Evolutionary conservation across 805 yeast genomes (phyloP), one percentile per base, ranked within the genome.

Genomic region (Candida qinlingensis): DNA sequence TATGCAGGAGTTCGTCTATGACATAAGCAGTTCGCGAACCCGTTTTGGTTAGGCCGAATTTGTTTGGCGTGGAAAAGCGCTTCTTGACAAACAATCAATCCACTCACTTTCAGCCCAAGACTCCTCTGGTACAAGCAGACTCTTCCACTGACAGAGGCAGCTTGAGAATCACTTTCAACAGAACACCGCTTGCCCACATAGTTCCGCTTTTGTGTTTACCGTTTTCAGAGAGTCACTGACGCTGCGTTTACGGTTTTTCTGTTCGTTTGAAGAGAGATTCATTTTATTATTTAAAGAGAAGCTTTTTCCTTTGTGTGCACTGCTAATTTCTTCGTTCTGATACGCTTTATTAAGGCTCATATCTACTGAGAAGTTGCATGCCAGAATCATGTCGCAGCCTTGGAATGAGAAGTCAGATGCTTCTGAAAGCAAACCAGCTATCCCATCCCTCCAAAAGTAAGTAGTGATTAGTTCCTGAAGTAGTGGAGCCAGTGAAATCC

Each of bases 381-480:
- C 19, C 19, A 19, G 19, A 19, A 19, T 19, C 19, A 31, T 59
- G 63, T 53, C 63, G 27, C 60, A 59, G 35, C 52, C 54, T 41
- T 61, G 67, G 67, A 56, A 56, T 38, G 54, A 54, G 31, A 55
- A 55, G 42, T 19, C 54, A 11, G 64, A 61, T 37, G 48, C 47
- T 31, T 2, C 51, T n/a, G 63, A 55, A n/a, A 45, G 45, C 34
- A 57, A 61, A 44, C 62, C 63, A 26, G 59, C 56, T 3, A 57
- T 63, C 34, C 64, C 59, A 8, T 59, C 66, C 13, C 30, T 61
- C 12, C 62, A 57, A 54, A 59, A 56, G 66, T 63, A 49, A 46
- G 66, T 60, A 13, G 19, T 30, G 12, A 5, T 33, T 35, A 3
- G 11, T 6, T 25, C 5, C 31, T 27, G 7, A 33, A 13, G 13